These are phyloP conservation scores for Talaromyces sp. DNA, from an alignment of 2,329 filamentous ascomycete species.

Conservation along the genomic window DNA sequence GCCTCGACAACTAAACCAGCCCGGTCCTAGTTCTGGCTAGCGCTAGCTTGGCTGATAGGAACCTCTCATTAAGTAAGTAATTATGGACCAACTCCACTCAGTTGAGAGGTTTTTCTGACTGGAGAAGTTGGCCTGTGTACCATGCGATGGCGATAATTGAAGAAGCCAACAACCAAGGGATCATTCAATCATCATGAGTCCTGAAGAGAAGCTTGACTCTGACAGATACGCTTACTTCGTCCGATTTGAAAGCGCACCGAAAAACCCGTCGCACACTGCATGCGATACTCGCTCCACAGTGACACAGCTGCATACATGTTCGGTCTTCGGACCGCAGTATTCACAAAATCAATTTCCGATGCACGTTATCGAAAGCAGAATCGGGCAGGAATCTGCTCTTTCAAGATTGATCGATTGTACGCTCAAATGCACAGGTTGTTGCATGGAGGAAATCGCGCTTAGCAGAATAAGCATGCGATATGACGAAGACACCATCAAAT, in stretches of 20 bases:
- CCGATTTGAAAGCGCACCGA: conserved; percentile 9
- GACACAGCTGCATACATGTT: neutral
- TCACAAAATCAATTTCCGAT: neutral
- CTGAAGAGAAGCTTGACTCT: neutral
- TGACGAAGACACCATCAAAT: neutral
- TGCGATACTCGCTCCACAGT: neutral
- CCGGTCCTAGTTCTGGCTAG: neutral
- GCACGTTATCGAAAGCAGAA: neutral
- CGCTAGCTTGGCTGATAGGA: conserved; percentile 2
- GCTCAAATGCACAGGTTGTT: neutral
- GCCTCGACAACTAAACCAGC: neutral
- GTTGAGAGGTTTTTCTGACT: neutral
- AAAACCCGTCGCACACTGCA: conserved; percentile 13
- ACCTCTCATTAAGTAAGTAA: neutral
- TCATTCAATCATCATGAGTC: neutral
- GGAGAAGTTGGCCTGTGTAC: neutral
- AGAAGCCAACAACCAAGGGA: neutral
- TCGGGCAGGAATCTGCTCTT: neutral
- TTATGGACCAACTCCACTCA: neutral
- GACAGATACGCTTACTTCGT: neutral
- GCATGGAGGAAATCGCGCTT: neutral
- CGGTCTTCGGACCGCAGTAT: neutral
- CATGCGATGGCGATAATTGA: neutral
- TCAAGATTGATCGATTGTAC: neutral
- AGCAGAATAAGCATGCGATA: neutral